Evolutionary conservation across 2,329 filamentous ascomycete species (phyloP), one percentile per base, ranked within the genome.

Genomic region (Zymoseptoria brevis): DNA sequence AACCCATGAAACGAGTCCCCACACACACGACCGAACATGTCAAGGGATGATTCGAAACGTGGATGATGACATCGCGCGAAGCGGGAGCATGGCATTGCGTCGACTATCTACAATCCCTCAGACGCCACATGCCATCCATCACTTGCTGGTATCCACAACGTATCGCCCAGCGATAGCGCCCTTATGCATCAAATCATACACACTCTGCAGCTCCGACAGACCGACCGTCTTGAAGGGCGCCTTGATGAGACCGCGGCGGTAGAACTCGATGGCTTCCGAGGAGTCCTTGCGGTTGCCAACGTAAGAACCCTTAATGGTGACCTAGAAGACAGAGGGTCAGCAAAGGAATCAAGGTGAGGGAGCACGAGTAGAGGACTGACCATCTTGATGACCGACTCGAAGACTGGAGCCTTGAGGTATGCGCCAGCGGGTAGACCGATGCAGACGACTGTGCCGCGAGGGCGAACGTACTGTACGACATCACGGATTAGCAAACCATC

Each of bases 231-330:
- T 95, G 83, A 83, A 94, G 7, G 93, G 93, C 4, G 86, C 86
- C 72, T 90, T 87, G 81, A 97, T 92, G 64, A 95, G 77, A 16
- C 93, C 93, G 21, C 88, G 82, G 59, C 82, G 79, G 80, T 84
- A 96, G 79, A 96, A 96, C 66, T 96, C 92, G 63, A 97, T 80
- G 2, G 93, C 92, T 79, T 97, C 93, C 56, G 86, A 83, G 0
- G 86, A 87, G 73, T 97, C 93, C 73, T 88, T 86, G 66, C 93
- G 84, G 80, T 96, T 96, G 59, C 93, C 93, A 66, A 97, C 93
- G 73, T 96, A 96, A 68, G 86, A 90, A 61, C 92, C 92, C 80
- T 89, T 89, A 81, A 97, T 96, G 69, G 77, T 86, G 78, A 96
- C 35, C 35, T 86, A 90, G 96, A 96, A 77, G 87, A 2, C 16